Conservation (phyloP, 495 filamentous ascomycete species). For the Venustampulla echinocandica region DNA sequence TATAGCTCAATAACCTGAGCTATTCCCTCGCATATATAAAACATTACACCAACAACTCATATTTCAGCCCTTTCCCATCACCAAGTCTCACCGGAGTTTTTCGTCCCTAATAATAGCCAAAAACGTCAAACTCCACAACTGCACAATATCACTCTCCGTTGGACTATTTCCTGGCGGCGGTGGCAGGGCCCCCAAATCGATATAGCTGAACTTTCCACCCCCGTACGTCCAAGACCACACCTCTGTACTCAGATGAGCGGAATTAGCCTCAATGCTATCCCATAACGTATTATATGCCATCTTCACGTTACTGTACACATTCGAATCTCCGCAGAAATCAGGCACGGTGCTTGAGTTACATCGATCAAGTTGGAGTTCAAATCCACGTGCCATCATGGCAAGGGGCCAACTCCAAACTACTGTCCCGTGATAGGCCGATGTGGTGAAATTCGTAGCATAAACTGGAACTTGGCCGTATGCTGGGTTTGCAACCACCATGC, state of each 20-base stretch:
- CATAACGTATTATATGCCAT: slow-evolving; percentile 52
- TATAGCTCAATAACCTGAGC: no score
- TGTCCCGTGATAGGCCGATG: slow-evolving; percentile 53
- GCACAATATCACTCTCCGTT: slow-evolving; percentile 42
- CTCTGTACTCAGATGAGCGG: slow-evolving; percentile 43
- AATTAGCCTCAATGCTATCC: slow-evolving; percentile 49
- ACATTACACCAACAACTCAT: no score
- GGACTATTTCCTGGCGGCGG: slow-evolving; percentile 40
- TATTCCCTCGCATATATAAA: no score
- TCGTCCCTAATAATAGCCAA: slow-evolving; percentile 39
- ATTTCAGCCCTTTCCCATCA: no score
- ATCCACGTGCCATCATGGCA: slow-evolving; percentile 54
- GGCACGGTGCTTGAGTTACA: slow-evolving; percentile 27
- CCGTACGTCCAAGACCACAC: slow-evolving; percentile 57
- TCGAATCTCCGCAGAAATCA: slow-evolving; percentile 41
- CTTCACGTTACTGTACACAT: slow-evolving; percentile 40
- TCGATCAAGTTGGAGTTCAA: slow-evolving; percentile 39
- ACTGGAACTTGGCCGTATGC: slow-evolving; percentile 44
- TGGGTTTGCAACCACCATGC: slow-evolving; percentile 54
- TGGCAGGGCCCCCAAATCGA: slow-evolving; percentile 43
- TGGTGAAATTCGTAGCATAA: slow-evolving; percentile 45
- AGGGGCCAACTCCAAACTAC: slow-evolving; percentile 60
- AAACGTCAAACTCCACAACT: slow-evolving; percentile 51
- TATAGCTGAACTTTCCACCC: slow-evolving; percentile 38
- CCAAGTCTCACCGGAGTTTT: not conserved